These are phyloP conservation scores for Ceratocystis cacaofunesta DNA, from an alignment of 2,329 filamentous ascomycete species.

Conservation along the genomic window DNA sequence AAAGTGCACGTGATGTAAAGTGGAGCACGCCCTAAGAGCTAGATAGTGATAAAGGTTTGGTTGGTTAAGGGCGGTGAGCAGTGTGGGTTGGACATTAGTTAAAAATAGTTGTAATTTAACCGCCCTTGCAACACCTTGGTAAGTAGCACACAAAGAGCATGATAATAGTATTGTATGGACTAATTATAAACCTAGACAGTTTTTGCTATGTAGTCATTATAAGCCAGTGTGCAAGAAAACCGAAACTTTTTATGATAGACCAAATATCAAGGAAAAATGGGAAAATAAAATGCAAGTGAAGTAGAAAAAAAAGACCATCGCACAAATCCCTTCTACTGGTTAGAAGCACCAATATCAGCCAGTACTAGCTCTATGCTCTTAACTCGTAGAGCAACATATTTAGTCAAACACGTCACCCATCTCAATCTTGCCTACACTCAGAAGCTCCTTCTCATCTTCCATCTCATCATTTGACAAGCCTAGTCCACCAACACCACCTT, in stretches of 20 bases:
- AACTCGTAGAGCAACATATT: background rate
- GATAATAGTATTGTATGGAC: background rate
- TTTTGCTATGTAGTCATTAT: background rate
- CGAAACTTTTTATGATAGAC: conserved; percentile 4
- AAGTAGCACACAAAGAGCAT: background rate
- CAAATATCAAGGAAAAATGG: background rate
- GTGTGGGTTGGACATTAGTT: background rate
- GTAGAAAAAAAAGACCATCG: background rate
- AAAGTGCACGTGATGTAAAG: conserved; percentile 14
- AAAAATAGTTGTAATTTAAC: conserved; percentile 5
- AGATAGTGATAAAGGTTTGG: background rate
- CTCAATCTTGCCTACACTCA: conserved; percentile 87
- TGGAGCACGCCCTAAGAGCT: conserved; percentile 15
- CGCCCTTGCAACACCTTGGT: background rate
- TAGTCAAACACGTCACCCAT: conserved; percentile 18
- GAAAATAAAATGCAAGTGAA: background rate
- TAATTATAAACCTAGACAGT: background rate
- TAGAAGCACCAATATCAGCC: background rate
- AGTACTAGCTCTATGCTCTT: background rate
- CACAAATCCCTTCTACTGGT: background rate
- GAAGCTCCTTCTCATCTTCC: conserved; percentile 90
- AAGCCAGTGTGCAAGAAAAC: background rate
- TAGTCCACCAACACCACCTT: conserved; percentile 73
- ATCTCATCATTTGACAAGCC: conserved; percentile 79
- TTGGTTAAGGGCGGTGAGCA: background rate